phyloP scores from a whole-genome alignment of 2,329 filamentous ascomycete species.

The Colletotrichum spaethianum region DNA sequence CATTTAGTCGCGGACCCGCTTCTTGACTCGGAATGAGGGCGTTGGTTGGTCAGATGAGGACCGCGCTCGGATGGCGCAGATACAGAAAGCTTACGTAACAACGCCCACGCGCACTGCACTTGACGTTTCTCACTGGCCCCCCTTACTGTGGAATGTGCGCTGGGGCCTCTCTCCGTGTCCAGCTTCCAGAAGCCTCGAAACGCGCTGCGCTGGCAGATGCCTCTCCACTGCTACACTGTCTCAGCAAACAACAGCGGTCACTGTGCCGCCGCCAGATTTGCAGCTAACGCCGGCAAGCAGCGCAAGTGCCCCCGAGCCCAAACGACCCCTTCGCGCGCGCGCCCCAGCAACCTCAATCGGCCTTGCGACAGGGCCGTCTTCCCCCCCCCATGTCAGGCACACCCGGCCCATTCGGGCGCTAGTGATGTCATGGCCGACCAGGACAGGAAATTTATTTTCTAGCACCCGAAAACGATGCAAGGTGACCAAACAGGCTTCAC shows the following conservation, averaged over 20 bases:
- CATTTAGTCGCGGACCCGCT: neutral
- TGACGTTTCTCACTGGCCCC: neutral
- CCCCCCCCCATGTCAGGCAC: constrained; percentile 18
- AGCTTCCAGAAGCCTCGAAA: constrained; percentile 20
- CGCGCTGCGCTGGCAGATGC: constrained; percentile 9
- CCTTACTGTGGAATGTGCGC: neutral
- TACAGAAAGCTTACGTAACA: constrained; percentile 14
- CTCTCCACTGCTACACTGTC: neutral
- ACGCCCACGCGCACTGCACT: neutral
- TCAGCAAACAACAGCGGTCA: constrained; percentile 1
- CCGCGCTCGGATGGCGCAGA: constrained; percentile 14
- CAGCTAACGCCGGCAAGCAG: constrained; percentile 12
- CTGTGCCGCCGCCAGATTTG: constrained; percentile 4
- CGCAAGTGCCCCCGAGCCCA: neutral
- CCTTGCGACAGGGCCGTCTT: constrained; percentile 5
- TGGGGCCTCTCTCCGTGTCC: neutral
- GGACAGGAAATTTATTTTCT: constrained; percentile 2
- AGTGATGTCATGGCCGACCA: constrained; percentile 31
- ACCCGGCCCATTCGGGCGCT: constrained; percentile 9
- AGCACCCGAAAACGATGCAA: neutral
- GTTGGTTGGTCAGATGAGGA: constrained; percentile 7
- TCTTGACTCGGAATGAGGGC: neutral
- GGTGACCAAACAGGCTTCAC: constrained; percentile 25
- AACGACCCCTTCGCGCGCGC: too few relatives aligned
- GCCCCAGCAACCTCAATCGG: neutral